Conservation (phyloP, 2,329 filamentous ascomycete genomes). For the Chaetomium olivaceum region DNA sequence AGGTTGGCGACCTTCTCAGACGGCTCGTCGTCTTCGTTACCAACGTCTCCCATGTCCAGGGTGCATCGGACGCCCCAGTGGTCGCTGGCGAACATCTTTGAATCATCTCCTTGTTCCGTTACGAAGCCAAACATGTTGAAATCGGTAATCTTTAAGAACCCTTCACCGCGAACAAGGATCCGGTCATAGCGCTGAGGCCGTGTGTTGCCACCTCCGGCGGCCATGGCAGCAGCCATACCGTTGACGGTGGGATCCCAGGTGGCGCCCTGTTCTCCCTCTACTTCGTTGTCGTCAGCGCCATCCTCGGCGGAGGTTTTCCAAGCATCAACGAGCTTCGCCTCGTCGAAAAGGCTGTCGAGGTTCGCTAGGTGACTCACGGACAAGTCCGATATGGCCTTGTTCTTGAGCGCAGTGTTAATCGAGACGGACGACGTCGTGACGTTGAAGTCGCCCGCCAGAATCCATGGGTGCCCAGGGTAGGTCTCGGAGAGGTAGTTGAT, state of each 20-base stretch:
- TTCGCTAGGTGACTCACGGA: conserved; percentile 46
- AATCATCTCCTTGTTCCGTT: conserved; percentile 28
- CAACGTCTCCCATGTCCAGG: conserved; percentile 35
- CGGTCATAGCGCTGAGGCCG: conserved; percentile 67
- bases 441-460: conserved; percentile 67
- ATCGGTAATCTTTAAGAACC: conserved; percentile 41
- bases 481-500: conserved; percentile 46
- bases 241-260: conserved; percentile 65
- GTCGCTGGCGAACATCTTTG: conserved; percentile 48
- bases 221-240: conserved; percentile 53
- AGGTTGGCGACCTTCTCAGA: conserved; percentile 32
- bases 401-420: conserved; percentile 53
- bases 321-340: conserved; percentile 52
- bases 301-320: conserved; percentile 50
- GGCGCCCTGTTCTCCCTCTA: conserved; percentile 63
- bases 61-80: conserved; percentile 60
- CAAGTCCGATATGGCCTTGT: conserved; percentile 53
- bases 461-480: conserved; percentile 50
- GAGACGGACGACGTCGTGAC: conserved; percentile 59
- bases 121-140: conserved; percentile 62
- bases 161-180: conserved; percentile 54
- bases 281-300: conserved; percentile 39
- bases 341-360: conserved; percentile 49
- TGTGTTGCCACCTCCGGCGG: conserved; percentile 49
- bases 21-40: conserved; percentile 8